phyloP scores from a whole-genome alignment of 768 basidiomycete genomes.

The Pseudohyphozyma bogoriensis region DNA sequence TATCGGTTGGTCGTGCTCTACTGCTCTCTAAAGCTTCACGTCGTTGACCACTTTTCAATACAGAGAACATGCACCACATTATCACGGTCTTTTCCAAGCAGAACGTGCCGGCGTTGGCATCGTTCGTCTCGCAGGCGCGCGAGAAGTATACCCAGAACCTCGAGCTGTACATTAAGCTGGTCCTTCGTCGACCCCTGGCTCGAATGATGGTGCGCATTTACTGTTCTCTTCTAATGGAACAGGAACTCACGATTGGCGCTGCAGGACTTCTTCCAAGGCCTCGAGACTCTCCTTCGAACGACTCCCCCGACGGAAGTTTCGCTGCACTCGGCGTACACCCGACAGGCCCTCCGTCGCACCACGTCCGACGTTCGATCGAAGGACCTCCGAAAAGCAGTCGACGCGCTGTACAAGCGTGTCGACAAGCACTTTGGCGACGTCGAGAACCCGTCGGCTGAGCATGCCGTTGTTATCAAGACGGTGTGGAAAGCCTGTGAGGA shows the following conservation, averaged over 20 bases:
- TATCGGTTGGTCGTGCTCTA: slow-evolving; percentile 55
- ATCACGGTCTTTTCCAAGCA: slow-evolving; percentile 65
- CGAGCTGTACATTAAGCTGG: slow-evolving; percentile 69
- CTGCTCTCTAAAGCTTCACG: background rate
- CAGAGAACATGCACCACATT: slow-evolving; percentile 96
- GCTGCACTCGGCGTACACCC: slow-evolving; percentile 63
- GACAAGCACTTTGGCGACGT: slow-evolving; percentile 91
- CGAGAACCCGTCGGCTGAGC: slow-evolving; percentile 35
- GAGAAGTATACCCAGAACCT: slow-evolving; percentile 83
- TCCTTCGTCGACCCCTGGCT: slow-evolving; percentile 73
- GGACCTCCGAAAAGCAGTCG: slow-evolving; percentile 79
- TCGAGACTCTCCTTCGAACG: slow-evolving; percentile 75
- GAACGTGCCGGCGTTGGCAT: slow-evolving; percentile 52
- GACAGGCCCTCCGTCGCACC: slow-evolving; percentile 67
- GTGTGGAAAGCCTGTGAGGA: slow-evolving; percentile 90
- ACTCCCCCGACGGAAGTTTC: slow-evolving; percentile 67
- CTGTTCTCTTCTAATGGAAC: no score
- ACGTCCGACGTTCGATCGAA: slow-evolving; percentile 76
- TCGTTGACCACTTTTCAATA: background rate
- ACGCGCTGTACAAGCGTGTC: slow-evolving; percentile 75
- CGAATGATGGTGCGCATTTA: slow-evolving; percentile 57
- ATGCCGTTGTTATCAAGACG: slow-evolving; percentile 51
- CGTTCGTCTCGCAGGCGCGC: slow-evolving; percentile 64
- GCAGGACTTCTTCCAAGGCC: slow-evolving; percentile 88
- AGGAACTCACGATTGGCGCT: background rate